Percentiles rank a stretch among this genome's conserved stretches.
phyloP scores from a whole-genome alignment of 2,329 filamentous ascomycete genomes.

The Epichloe gansuensis region DNA sequence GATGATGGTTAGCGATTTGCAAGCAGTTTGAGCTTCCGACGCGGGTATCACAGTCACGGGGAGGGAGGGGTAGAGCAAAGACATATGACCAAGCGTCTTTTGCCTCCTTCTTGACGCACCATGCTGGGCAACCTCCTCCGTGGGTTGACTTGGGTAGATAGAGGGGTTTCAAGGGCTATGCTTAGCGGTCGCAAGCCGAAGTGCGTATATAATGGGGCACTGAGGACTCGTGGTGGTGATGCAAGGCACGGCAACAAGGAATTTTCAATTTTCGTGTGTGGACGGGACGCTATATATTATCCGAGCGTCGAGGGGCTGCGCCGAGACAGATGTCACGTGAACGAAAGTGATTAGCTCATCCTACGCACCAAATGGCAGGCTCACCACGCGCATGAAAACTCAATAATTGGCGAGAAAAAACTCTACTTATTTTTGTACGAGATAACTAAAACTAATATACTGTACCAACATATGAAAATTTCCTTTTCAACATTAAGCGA shows the following conservation, averaged over 20 bases:
- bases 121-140: constrained; percentile 43
- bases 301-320: constrained; percentile 29
- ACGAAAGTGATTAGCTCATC: constrained; percentile 16
- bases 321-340: constrained; percentile 21
- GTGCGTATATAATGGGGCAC: constrained; percentile 22
- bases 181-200: constrained; percentile 27
- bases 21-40: not conserved
- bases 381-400: not conserved
- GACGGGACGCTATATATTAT: constrained; percentile 19
- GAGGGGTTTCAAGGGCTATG: constrained; percentile 25
- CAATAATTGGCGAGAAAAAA: too few relatives aligned
- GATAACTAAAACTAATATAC: too few relatives aligned
- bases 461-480: too few relatives aligned
- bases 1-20: not conserved
- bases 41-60: constrained; percentile 12
- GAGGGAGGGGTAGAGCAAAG: constrained; percentile 17
- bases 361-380: not conserved
- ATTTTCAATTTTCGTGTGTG: constrained; percentile 37
- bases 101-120: constrained; percentile 20
- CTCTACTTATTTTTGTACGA: too few relatives aligned
- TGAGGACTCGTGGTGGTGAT: constrained; percentile 28
- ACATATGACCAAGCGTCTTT: constrained; percentile 10
- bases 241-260: constrained; percentile 21
- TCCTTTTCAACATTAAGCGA: too few relatives aligned
- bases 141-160: constrained; percentile 23